Evolutionary conservation across 192 early-diverging fungal genomes (phyloP), one percentile per base, ranked within the genome.

Genomic region (Entomortierella chlamydospora): DNA sequence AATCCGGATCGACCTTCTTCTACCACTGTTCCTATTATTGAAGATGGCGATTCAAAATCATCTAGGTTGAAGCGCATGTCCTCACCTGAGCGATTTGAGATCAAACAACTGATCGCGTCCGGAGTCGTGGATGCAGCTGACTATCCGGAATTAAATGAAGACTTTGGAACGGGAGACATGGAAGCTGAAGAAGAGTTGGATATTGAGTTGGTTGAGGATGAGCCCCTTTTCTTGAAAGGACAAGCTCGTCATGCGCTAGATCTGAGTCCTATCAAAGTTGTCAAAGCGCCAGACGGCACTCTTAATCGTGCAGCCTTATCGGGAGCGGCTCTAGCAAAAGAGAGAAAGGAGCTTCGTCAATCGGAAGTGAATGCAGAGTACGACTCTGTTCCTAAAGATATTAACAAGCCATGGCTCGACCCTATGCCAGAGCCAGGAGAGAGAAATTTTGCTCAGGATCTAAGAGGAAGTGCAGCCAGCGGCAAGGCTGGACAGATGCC

Each of bases 261-360:
- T 61, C 85, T 99, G 18, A 93, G 91, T 77, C 98, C 98, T 13
- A 91, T 99, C 77, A 99, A 98, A 82, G 94, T 99, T 28, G 95
- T 99, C 45, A 98, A 98, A 83, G 97, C 95, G 45, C 97, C 97
- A 2, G 98, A 98, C 72, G 98, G 98, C 23, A 93, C 95, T 17
- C 72, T 99, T 84, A 99, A 99, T 77, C 89, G 97, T 6, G 96
- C 97, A 0, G 98, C 98, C 10, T 79, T 99, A 50, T 91, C 93
- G 3, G 96, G 98, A 17, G 96, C 96, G 0, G 89, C 95, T 0
- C 68, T 98, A 23, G 94, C 97, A 18, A 98, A 97, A 69, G 98
- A 99, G 80, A 89, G 98, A 56, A 87, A 95, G 76, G 96, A 99
- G 81, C 62, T 90, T 20, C 73, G 94, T 59, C 93, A 94, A 68